phyloP scores from a whole-genome alignment of 2,329 filamentous ascomycete species.

The Alternaria novae-zelandiae region DNA sequence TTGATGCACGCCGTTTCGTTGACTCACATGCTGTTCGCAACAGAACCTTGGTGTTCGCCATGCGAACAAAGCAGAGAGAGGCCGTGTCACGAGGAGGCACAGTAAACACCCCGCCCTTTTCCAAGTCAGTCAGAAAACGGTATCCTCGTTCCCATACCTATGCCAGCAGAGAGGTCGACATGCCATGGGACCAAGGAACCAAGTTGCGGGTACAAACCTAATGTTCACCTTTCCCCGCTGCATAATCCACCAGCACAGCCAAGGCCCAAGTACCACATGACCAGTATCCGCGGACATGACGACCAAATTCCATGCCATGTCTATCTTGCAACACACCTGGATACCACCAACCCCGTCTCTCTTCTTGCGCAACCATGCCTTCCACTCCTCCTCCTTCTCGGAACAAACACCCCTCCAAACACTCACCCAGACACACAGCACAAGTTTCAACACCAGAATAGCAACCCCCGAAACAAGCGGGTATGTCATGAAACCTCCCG shows the following conservation, averaged over 20 bases:
- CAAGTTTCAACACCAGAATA: background rate
- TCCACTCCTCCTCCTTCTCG: background rate
- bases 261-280: background rate
- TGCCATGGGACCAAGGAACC: background rate
- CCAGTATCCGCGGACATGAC: background rate
- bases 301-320: background rate
- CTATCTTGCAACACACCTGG: background rate
- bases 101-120: background rate
- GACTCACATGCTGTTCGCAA: background rate
- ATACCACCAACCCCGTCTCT: background rate
- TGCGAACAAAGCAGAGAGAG: background rate
- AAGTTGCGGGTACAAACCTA: background rate
- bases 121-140: background rate
- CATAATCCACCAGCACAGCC: background rate
- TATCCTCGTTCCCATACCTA: background rate
- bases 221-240: background rate
- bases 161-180: background rate
- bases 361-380: too few species aligned
- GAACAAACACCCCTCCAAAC: background rate
- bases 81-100: background rate
- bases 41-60: background rate
- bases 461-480: background rate
- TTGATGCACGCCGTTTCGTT: background rate
- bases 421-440: background rate
- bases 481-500: rapidly evolving